Base-by-base conservation (phyloP, 352 stramenopile species). In the Blastocystis sp. region DNA sequence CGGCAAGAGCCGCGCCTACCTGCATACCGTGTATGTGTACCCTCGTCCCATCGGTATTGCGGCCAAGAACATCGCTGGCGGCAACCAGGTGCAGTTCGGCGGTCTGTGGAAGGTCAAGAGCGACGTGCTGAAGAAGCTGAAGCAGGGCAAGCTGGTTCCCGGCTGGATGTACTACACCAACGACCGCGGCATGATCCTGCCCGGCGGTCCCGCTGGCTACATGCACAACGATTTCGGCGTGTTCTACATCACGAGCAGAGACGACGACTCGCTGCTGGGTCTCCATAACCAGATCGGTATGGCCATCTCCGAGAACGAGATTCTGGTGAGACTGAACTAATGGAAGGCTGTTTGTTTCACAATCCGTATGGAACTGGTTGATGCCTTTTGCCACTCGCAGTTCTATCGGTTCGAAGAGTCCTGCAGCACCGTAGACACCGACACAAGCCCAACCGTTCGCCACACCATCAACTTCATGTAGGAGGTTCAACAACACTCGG, bases 151-250 rank as follows among this genome's bases (percentile, higher is more conserved):
- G 40, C 66, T 77, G 66, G 60, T 9, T 7, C 38, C 42, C 4
- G 74, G 74, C 40, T 10, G 34, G n/a, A 84, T 84, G 74, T 84
- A 84, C 38, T 84, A 84, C 38, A 84, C 45, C 38, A 84, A 84
- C 38, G 74, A 84, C 28, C 59, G 62, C 43, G 74, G 74, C 64
- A 42, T 52, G 62, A 68, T 84, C 59, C 7, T 84, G 2, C 19
- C 28, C 21, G 74, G 74, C 3, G 21, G 64, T 54, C 74, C 74
- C 34, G 74, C 42, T 19, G 74, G 74, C 19, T 84, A 71, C 21
- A 45, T 45, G 6, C 74, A 84, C 48, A 63, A 45, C 34, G 45
- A 40, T 28, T 84, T 84, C 74, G 74, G 74, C 28, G 24, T 57
- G 19, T 17, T 38, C 74, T 84, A 84, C 48, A 54, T 84, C 74